Evolutionary conservation across 2,329 filamentous ascomycete species (phyloP).

Genomic region (Fusarium sp.): DNA sequence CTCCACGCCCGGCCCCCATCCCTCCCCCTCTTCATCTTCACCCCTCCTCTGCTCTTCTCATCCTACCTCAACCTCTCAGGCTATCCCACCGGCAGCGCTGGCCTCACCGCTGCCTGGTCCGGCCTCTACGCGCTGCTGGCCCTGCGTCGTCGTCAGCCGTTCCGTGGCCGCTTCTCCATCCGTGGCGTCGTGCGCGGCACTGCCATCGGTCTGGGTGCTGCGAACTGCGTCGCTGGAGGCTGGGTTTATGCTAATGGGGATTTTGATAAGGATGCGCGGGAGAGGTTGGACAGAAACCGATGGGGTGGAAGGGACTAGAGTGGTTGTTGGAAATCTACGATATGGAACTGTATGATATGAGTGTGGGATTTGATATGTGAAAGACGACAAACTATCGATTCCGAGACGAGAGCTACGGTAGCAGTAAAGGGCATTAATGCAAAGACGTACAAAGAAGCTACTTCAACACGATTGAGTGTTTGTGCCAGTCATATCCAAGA

Average conservation of each 20-base stretch:
- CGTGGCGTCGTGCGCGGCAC: constrained; percentile 62
- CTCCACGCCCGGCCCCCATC: too few species aligned
- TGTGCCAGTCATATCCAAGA: too few species aligned
- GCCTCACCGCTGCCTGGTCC: constrained; percentile 65
- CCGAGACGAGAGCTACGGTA: not conserved
- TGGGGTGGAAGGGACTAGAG: constrained; percentile 56
- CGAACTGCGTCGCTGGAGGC: constrained; percentile 61
- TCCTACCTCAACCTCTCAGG: constrained; percentile 70
- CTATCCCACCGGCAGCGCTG: constrained; percentile 67
- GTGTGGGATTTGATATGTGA: not conserved
- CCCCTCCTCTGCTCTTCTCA: constrained; percentile 65
- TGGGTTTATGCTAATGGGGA: constrained; percentile 65
- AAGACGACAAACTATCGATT: not conserved
- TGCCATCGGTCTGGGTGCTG: constrained; percentile 61
- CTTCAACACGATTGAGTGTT: too few species aligned
- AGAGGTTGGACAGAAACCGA: constrained; percentile 60
- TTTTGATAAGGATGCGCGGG: constrained; percentile 60
- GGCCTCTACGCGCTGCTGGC: constrained; percentile 68
- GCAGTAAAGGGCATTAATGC: not conserved
- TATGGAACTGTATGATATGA: constrained; percentile 30
- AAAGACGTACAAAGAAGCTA: not conserved
- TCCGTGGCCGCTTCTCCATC: constrained; percentile 57
- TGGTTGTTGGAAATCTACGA: constrained; percentile 14
- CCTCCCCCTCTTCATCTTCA: constrained; percentile 62
- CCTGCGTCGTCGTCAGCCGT: constrained; percentile 57